Evolutionary conservation across 2,329 filamentous ascomycete species (phyloP), one percentile per base, ranked within the genome.

Genomic region (Colletotrichum kahawae): DNA sequence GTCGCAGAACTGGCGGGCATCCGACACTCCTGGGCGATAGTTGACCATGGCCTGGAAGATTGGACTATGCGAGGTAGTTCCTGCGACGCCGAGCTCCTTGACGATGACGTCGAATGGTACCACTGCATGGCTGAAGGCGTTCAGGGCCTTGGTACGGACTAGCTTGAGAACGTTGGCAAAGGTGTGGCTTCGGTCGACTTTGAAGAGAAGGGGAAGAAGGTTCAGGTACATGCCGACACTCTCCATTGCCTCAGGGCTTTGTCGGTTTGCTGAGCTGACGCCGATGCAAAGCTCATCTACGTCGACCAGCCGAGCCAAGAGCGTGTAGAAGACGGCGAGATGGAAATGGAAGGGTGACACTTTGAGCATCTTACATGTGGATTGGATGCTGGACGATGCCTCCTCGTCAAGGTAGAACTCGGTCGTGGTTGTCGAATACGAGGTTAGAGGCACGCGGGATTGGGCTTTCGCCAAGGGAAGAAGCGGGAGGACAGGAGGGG

Each of bases 101-200:
- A 91, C 80, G 0, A 92, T 76, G 0, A 87, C 80, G 57, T 90
- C 86, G 67, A 90, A 89, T 0, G 90, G 90, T 5, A 90, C 68
- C 0, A 75, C 51, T 0, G 88, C 88, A 77, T 89, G 80, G 0
- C 73, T 77, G 0, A 90, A 79, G 0, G 86, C 88, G 0, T 62
- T 69, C 27, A 86, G 82, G 3, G 24, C 9, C n/a, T 67, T 64
- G 7, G 13, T 10, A 1, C 56, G 67, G 13, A 62, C 29, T 29
- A 33, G 10, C 36, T 24, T 21, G 9, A 69, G 34, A 2, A 33
- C 27, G 8, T 62, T 24, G 5, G 21, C 31, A 5, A 60, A 69
- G 16, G 24, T 69, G 4, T 51, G 10, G 6, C 4, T 51, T 69
- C 2, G 10, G 43, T 18, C 18, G 7, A 31, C 31, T 79, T 78